Percentiles rank a stretch among this genome's conserved stretches.
Evolutionary conservation across 371 early-diverging fungal genomes (phyloP).

Genomic region (Blakeslea trispora): DNA sequence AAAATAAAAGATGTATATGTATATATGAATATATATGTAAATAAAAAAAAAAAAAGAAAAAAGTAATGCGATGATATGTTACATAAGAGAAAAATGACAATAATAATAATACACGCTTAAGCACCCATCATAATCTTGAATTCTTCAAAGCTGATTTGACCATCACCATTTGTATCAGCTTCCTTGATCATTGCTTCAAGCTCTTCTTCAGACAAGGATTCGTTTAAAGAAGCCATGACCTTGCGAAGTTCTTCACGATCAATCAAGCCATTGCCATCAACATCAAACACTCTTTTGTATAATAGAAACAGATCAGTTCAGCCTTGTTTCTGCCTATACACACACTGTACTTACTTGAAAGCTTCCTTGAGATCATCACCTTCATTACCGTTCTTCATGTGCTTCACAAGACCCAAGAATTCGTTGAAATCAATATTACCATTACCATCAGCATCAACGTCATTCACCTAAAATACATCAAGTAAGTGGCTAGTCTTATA

Average conservation of each 20-base stretch:
- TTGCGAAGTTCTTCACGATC: constrained; percentile 63
- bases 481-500: no score
- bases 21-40: no score
- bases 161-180: constrained; percentile 52
- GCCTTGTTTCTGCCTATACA: no score
- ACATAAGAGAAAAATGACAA: no score
- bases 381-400: constrained; percentile 43
- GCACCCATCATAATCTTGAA: constrained; percentile 69
- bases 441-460: constrained; percentile 92
- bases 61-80: no score
- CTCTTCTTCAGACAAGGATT: constrained; percentile 61
- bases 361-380: constrained; percentile 47
- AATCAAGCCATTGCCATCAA: constrained; percentile 74
- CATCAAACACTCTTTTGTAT: constrained; percentile 66
- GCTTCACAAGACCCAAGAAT: constrained; percentile 89
- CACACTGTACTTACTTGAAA: constrained; percentile 51
- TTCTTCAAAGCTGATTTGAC: constrained; percentile 48
- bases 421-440: constrained; percentile 93
- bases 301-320: no score
- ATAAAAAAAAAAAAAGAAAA: no score
- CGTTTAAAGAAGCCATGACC: constrained; percentile 59
- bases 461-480: constrained; percentile 69
- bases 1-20: no score
- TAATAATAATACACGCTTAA: constrained; percentile 5
- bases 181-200: constrained; percentile 69